Base-by-base conservation (phyloP, 768 basidiomycete species). In the Rhizopogon sp. region DNA sequence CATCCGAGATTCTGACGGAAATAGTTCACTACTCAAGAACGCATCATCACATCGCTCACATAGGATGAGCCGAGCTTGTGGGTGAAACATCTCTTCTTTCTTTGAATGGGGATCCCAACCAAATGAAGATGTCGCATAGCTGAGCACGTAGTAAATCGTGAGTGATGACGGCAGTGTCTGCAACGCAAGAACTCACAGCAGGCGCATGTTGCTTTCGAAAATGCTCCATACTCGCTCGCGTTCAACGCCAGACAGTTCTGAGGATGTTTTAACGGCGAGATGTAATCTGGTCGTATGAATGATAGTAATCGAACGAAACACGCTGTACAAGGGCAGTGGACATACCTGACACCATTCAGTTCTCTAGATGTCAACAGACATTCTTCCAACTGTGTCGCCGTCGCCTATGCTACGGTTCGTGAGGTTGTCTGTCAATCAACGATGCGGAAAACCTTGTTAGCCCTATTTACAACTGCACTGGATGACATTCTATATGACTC, bases 41-140 rank as follows among this genome's bases (percentile, higher is more conserved):
- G 28, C 16, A 22, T 49, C 33, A 20, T 62, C 57, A 29, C 43
- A 14, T 25, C 53, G 58, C 25, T 50, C 56, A 6, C 78, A 72
- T 22, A 88, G 55, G 52, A 90, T 64, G 65, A 85, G 89, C 17
- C 90, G 81, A 43, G 86, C 83, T 31, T 74, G 64, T 2, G 62
- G 43, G 62, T 85, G 62, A 60, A 89, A 90, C 37, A 90, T 65
- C 62, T 92, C 87, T 37, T 66, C 68, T 39, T 64, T 67, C 70
- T 90, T 90, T 7, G 72, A 63, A 1, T 59, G 56, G 31, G 85
- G 79, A 52, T 86, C 66, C 84, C 86, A 90, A 43, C 85, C 85
- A 64, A 87, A 79, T 16, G 82, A 82, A 4, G 87, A 87, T 6
- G 61, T 50, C 11, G 63, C 64, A 60, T 82, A 86, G 20, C 86